Conservation (phyloP, 2,329 filamentous ascomycete species). For the Xylaria hypoxylon region DNA sequence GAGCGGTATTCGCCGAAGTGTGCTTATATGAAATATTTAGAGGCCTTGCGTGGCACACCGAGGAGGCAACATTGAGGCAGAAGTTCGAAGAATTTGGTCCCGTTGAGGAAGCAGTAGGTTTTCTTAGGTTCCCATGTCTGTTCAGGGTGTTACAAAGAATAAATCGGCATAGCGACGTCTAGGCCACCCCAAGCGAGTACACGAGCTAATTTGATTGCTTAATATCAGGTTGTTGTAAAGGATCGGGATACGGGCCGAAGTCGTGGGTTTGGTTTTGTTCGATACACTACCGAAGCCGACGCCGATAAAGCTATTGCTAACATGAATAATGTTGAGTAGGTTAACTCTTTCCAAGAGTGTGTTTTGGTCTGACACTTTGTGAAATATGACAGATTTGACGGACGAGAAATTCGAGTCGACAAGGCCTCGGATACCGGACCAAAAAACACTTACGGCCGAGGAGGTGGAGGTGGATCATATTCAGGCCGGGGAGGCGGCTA, state of each 20-base stretch:
- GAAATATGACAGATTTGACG: slow-evolving; percentile 78
- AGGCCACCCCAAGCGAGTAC: neutral
- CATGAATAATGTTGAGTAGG: slow-evolving; percentile 94
- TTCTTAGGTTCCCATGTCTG: neutral
- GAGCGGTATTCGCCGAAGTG: slow-evolving; percentile 26
- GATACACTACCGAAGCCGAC: slow-evolving; percentile 81
- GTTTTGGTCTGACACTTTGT: slow-evolving; percentile 3
- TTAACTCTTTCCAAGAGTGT: neutral
- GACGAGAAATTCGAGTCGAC: slow-evolving; percentile 93
- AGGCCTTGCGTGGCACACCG: slow-evolving; percentile 98
- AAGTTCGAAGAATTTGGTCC: slow-evolving; percentile 94
- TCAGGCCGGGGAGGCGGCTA: slow-evolving; percentile 52
- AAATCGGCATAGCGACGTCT: neutral
- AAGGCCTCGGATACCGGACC: slow-evolving; percentile 87
- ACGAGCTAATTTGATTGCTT: slow-evolving; percentile 22
- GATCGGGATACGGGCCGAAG: slow-evolving; percentile 96
- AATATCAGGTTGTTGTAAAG: slow-evolving; percentile 88
- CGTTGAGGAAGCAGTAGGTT: slow-evolving; percentile 94
- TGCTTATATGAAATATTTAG: slow-evolving; percentile 58
- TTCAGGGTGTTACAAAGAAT: neutral
- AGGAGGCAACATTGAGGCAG: slow-evolving; percentile 84
- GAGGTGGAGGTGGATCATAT: slow-evolving; percentile 50
- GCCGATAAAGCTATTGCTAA: slow-evolving; percentile 79
- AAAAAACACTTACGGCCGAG: slow-evolving; percentile 63
- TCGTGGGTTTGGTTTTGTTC: slow-evolving; percentile 97